Base-by-base conservation (phyloP, 2,329 filamentous ascomycete species). In the Ophioceras dolichostomum region DNA sequence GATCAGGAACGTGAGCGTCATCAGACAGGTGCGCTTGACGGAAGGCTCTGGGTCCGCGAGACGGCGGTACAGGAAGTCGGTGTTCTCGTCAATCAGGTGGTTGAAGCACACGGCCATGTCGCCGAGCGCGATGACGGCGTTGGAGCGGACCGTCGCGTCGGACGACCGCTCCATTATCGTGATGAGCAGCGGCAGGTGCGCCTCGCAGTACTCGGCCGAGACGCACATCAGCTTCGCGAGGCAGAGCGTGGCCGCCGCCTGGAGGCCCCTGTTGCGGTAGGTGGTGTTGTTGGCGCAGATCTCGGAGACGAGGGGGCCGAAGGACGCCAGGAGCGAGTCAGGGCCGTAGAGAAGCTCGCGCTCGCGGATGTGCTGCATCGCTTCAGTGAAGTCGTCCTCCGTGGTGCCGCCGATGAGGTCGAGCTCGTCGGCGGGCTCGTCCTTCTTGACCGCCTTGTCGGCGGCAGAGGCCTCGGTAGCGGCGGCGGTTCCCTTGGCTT, bases 61-160 rank as follows among this genome's bases (percentile, higher is more conserved):
- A 14, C 93, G 79, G 16, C 91, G 80, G 60, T 98, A 98, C 30
- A 98, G 61, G 65, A 96, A 98, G 56, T 98, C 91, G 0, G 91
- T 98, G 59, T 98, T 96, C 61, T 98, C 93, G 53, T 98, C 93
- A 48, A 98, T 95, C 35, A 98, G 74, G 53, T 98, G 91, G 54
- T 98, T 98, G 71, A 98, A 98, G 70, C 88, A 95, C 17, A 98
- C 91, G 0, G 93, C 93, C 91, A 98, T 98, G 55, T 98, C 91
- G 28, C 91, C 91, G 0, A 98, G 76, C 0, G 91, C 89, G 48
- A 98, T 94, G 14, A 98, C 93, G 9, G 93, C 85, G 54, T 98
- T 98, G 49, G 85, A 94, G 36, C 91, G 80, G 28, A 94, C 89
- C 14, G 88, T 94, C 1, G 93, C 83, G 50, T 95, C 86, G 22